Evolutionary conservation across 179 eudicot species (phyloP).

Genomic region (Spergularia azorica): DNA sequence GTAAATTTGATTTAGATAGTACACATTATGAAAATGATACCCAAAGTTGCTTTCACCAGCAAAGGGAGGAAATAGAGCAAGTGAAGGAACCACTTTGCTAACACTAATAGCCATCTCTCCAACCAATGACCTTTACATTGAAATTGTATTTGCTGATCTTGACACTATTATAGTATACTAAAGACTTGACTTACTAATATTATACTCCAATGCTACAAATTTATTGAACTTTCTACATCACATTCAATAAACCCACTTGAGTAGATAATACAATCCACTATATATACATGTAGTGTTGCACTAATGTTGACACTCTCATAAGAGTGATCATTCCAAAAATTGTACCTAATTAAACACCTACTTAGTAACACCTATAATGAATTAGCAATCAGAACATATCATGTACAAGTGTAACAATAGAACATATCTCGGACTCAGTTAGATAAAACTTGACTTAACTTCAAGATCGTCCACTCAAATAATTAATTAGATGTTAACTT

Average conservation of each 20-base stretch:
- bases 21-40: neutral
- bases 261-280: neutral
- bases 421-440: too few species aligned
- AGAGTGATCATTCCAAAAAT: constrained; percentile 20
- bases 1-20: neutral
- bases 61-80: constrained; percentile 23
- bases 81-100: constrained; percentile 35
- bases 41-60: constrained; percentile 21
- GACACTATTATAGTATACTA: constrained; percentile 12
- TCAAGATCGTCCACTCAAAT: too few species aligned
- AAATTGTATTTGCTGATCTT: constrained; percentile 24
- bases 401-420: too few species aligned
- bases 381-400: too few species aligned
- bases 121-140: constrained; percentile 12
- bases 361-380: neutral
- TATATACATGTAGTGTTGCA: neutral
- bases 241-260: constrained; percentile 14
- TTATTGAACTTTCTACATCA: constrained; percentile 1
- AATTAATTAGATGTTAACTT: constrained; percentile 25
- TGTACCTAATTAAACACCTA: constrained; percentile 10
- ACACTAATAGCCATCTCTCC: constrained; percentile 5
- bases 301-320: constrained; percentile 14
- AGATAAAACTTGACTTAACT: too few species aligned
- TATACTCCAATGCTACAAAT: constrained; percentile 17
- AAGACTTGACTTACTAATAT: neutral